phyloP scores from a whole-genome alignment of 1,284 basidiomycete species.

The Wolfiporia cocos region DNA sequence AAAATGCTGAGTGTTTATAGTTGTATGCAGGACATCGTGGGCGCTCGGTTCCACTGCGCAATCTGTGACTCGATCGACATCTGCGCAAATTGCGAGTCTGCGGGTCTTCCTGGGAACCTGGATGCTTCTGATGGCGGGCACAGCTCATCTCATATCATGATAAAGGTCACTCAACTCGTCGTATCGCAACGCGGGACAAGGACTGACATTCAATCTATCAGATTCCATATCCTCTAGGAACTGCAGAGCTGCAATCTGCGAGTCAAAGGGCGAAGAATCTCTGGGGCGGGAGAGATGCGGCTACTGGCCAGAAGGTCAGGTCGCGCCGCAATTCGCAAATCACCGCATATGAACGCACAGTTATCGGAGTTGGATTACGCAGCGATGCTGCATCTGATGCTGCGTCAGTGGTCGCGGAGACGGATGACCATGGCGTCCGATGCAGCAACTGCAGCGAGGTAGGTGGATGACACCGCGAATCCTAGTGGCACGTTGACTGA shows the following conservation, averaged over 20 bases:
- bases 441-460: conserved; percentile 47
- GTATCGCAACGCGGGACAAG: no score
- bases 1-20: conserved; percentile 31
- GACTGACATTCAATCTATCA: conserved; percentile 24
- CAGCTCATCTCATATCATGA: conserved; percentile 82
- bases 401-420: conserved; percentile 21
- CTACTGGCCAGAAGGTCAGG: conserved; percentile 32
- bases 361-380: conserved; percentile 43
- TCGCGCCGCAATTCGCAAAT: conserved; percentile 52
- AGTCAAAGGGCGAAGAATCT: conserved; percentile 66
- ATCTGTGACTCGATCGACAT: conserved; percentile 81
- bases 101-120: conserved; percentile 74
- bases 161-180: conserved; percentile 56
- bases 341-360: conserved; percentile 50
- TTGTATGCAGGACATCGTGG: conserved; percentile 83
- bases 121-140: conserved; percentile 73
- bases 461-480: conserved; percentile 13
- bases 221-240: conserved; percentile 81
- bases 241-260: conserved; percentile 55
- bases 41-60: conserved; percentile 86
- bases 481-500: neutral
- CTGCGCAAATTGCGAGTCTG: conserved; percentile 85
- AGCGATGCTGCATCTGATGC: conserved; percentile 24
- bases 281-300: conserved; percentile 74
- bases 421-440: conserved; percentile 42